A percentile compares a stretch with the other conserved stretches of the same genome.
These are phyloP conservation scores for Acanthamoeba castellanii DNA, from an alignment of 208 protist genomes.

Conservation along the genomic window DNA sequence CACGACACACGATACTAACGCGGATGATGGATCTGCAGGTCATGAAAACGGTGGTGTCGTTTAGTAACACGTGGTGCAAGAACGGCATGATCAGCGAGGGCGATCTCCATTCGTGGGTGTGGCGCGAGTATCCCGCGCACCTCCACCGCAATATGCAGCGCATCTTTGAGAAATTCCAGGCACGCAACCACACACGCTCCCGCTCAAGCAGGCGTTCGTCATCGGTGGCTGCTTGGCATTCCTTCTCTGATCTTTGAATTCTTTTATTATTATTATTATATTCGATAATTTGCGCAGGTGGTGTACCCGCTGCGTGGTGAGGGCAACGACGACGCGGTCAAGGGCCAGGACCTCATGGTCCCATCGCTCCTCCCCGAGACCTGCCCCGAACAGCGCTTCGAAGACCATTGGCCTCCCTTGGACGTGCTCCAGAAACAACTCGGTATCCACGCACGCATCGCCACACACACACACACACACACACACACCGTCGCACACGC, in stretches of 20 bases:
- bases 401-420: not conserved
- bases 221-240: too few species aligned
- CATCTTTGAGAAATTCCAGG: conserved; percentile 66
- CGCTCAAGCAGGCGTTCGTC: too few species aligned
- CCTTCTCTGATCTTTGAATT: too few species aligned
- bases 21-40: not conserved
- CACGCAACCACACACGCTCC: not conserved
- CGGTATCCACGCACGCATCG: not conserved
- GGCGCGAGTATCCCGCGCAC: conserved; percentile 48
- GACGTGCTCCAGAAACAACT: not conserved
- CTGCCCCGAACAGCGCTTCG: conserved; percentile 5
- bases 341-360: conserved; percentile 35
- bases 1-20: not conserved
- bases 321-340: conserved; percentile 31
- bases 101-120: conserved; percentile 58
- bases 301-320: not conserved
- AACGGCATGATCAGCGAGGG: conserved; percentile 61
- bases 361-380: not conserved
- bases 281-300: not conserved
- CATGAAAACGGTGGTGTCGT: conserved; percentile 46
- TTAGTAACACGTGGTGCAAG: conserved; percentile 69
- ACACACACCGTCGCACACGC: too few species aligned
- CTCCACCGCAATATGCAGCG: conserved; percentile 60
- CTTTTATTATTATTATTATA: not conserved
- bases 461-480: too few species aligned